These are phyloP conservation scores for Yamadazyma friedrichii DNA, from an alignment of 1,139 yeast species.

Conservation along the genomic window DNA sequence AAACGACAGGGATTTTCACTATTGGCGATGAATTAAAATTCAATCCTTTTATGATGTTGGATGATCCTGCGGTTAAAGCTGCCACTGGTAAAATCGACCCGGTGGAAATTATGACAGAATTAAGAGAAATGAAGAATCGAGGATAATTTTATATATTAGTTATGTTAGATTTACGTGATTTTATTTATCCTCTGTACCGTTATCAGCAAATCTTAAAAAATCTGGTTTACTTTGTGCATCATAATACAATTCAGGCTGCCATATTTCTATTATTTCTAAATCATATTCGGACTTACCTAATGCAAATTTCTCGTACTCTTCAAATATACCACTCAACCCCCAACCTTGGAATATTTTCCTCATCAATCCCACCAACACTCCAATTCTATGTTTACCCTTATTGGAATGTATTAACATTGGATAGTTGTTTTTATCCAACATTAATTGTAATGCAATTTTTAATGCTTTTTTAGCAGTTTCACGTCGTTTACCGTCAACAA, in stretches of 20 bases:
- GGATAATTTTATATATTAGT: constrained; percentile 1
- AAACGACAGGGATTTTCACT: constrained; percentile 82
- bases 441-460: constrained; percentile 58
- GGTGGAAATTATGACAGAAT: constrained; percentile 58
- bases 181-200: not conserved
- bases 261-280: constrained; percentile 58
- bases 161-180: not conserved
- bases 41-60: constrained; percentile 87
- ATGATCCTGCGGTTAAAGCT: constrained; percentile 53
- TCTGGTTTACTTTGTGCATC: constrained; percentile 34
- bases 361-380: constrained; percentile 85
- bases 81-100: constrained; percentile 41
- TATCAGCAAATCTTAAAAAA: constrained; percentile 24
- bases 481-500: constrained; percentile 49
- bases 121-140: constrained; percentile 70
- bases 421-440: constrained; percentile 69
- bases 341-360: constrained; percentile 86
- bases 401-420: constrained; percentile 90
- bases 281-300: constrained; percentile 93
- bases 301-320: constrained; percentile 90
- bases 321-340: constrained; percentile 90
- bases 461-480: constrained; percentile 48
- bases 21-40: constrained; percentile 76
- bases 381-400: constrained; percentile 94
- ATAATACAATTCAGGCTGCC: constrained; percentile 47